phyloP scores from a whole-genome alignment of 2,329 filamentous ascomycete species.

The Fusarium sororula region DNA sequence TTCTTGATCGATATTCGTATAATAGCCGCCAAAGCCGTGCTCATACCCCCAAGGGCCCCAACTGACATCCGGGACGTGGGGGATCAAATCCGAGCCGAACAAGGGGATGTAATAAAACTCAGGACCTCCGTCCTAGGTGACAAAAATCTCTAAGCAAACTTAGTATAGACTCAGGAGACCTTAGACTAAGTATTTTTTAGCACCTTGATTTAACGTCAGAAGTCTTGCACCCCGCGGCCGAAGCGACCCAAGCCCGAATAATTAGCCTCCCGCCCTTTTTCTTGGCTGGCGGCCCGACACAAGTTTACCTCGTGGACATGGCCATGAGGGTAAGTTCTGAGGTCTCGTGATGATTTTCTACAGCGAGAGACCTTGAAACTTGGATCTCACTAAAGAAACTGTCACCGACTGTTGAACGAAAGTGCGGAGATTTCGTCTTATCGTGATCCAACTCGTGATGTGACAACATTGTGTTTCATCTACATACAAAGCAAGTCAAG shows the following conservation, averaged over 20 bases:
- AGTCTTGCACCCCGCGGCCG: neutral
- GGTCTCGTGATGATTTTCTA: slow-evolving; percentile 27
- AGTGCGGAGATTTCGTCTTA: slow-evolving; percentile 3
- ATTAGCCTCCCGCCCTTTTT: slow-evolving; percentile 22
- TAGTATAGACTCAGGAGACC: rapidly evolving
- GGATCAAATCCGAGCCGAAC: slow-evolving; percentile 3
- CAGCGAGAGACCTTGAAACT: slow-evolving; percentile 14
- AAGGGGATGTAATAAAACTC: too few species aligned
- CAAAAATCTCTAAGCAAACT: rapidly evolving
- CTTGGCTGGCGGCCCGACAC: slow-evolving; percentile 23
- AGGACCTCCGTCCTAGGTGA: too few species aligned
- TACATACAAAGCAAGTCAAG: slow-evolving; percentile 34
- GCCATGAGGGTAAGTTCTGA: slow-evolving; percentile 2
- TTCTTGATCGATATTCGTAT: neutral
- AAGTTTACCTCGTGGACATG: slow-evolving; percentile 24
- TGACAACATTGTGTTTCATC: slow-evolving; percentile 30
- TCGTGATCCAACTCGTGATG: slow-evolving; percentile 15
- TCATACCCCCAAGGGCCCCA: neutral
- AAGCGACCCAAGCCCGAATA: slow-evolving; percentile 11
- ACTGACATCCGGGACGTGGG: slow-evolving; percentile 13
- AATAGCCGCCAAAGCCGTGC: slow-evolving; percentile 8
- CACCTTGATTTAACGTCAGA: too few species aligned
- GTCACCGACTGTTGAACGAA: neutral
- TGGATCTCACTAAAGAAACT: neutral
- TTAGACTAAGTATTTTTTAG: too few species aligned